Evolutionary conservation across 2,329 filamentous ascomycete genomes (phyloP), one percentile per base, ranked within the genome.

Genomic region (Mycosphaerelloides madeirae): DNA sequence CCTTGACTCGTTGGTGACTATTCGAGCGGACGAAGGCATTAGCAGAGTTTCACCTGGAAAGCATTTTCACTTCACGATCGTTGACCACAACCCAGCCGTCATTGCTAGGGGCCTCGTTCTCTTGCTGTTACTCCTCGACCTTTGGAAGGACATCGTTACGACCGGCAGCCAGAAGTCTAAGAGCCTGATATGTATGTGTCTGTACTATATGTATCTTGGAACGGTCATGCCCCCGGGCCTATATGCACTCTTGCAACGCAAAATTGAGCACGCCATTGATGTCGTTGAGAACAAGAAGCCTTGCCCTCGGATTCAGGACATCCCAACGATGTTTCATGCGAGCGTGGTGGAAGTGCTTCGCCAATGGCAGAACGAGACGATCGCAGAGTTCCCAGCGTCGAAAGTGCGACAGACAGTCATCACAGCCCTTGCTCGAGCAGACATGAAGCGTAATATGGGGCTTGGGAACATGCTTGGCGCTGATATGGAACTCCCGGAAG

Each of bases 171-270:
- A 6, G 5, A 31, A 41, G 15, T 13, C 37, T 6, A 29, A 33
- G 15, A 45, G 16, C 29, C 22, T 33, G 15, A 29, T 41, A 9
- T 25, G 41, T 6, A 42, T 35, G 6, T 32, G 31, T 11, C 31
- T 52, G 13, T 49, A 46, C 18, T 52, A 52, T 25, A 38, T 32
- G 4, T 44, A 44, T 29, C 37, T 52, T 13, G 31, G 39, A 15
- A 38, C 46, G 11, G 25, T 52, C 29, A 52, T 52, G 46, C 49
- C 46, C 2, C 15, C 19, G 2, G n/a, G 16, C n/a, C n/a, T 46
- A 1, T 28, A 34, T 15, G 37, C 29, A 8, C 13, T 41, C 3
- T 31, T 53, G 6, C 47, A 50, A 20, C 16, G 36, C 11, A 38
- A 34, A 16, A 45, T 50, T 28, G 31, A 36, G 16, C n/a, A 32